A percentile compares a stretch with the other conserved stretches of the same genome.
These are phyloP conservation scores for Penicillium parvum DNA, from an alignment of 495 filamentous ascomycete species.

Conservation along the genomic window DNA sequence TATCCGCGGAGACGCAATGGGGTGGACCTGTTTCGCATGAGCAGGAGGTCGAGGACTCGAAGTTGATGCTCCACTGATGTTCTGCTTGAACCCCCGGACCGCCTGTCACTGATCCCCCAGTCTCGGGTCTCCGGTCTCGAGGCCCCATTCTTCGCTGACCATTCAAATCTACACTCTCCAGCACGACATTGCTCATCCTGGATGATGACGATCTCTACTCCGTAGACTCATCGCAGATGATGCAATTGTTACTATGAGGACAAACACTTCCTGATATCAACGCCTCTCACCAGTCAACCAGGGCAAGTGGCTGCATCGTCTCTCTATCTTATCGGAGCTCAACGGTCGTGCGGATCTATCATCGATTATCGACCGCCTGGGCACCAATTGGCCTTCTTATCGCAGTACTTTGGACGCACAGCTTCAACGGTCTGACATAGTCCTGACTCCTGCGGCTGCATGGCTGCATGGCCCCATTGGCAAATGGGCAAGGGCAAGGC, in stretches of 20 bases:
- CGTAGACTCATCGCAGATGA: not conserved
- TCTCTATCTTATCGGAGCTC: conserved; percentile 3
- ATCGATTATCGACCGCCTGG: conserved; percentile 5
- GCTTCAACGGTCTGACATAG: conserved; percentile 6
- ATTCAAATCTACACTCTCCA: not conserved
- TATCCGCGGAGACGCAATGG: conserved; percentile 1
- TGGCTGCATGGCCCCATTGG: conserved; percentile 13
- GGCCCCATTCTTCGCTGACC: conserved; percentile 5
- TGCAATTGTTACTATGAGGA: no score
- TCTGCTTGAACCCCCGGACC: no score
- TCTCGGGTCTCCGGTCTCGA: no score
- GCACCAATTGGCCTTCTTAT: conserved; percentile 8
- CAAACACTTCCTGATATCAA: no score
- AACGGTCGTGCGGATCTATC: conserved; percentile 6
- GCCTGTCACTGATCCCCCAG: not conserved
- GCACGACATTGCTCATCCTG: not conserved
- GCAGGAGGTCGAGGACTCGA: not conserved
- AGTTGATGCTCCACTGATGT: no score
- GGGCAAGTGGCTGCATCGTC: conserved; percentile 3
- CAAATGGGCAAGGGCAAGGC: conserved; percentile 8
- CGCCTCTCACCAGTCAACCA: no score
- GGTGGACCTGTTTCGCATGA: no score
- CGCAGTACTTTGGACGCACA: not conserved
- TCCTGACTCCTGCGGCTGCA: no score
- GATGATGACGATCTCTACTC: not conserved